Evolutionary conservation across 176 grass and related monocot species (phyloP).

Genomic region (Eleusine indica): DNA sequence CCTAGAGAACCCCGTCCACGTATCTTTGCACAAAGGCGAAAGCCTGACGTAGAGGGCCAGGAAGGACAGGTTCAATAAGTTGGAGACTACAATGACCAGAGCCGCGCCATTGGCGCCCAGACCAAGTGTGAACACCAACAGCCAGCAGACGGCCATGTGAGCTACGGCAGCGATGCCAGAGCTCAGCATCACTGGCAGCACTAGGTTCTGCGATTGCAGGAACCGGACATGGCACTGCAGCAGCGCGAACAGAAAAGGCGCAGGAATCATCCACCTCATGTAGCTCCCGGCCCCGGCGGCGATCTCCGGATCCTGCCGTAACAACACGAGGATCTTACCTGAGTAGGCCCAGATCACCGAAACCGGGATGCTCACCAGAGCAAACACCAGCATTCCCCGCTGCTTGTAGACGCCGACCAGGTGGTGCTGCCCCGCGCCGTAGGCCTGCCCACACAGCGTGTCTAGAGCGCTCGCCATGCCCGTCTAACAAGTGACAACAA

Average conservation of each 20-base stretch:
- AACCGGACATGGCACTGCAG: slow-evolving; percentile 31
- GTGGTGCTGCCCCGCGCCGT: slow-evolving; percentile 41
- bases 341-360: slow-evolving; percentile 39
- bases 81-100: slow-evolving; percentile 31
- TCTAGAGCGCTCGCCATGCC: slow-evolving; percentile 8
- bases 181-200: slow-evolving; percentile 49
- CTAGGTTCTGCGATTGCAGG: slow-evolving; percentile 53
- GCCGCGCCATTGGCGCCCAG: slow-evolving; percentile 53
- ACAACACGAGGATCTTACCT: slow-evolving; percentile 34
- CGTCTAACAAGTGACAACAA: background rate
- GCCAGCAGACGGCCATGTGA: slow-evolving; percentile 57
- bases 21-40: slow-evolving; percentile 40
- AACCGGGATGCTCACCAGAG: slow-evolving; percentile 37
- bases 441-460: slow-evolving; percentile 54
- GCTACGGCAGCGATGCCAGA: slow-evolving; percentile 26
- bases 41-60: slow-evolving; percentile 43
- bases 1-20: slow-evolving; percentile 44
- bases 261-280: slow-evolving; percentile 47
- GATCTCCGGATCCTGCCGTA: slow-evolving; percentile 51
- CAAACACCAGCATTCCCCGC: slow-evolving; percentile 45
- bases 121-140: slow-evolving; percentile 44
- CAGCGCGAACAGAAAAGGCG: slow-evolving; percentile 33
- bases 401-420: slow-evolving; percentile 56
- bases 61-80: slow-evolving; percentile 36
- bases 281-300: slow-evolving; percentile 43